Percentiles rank a stretch among this genome's conserved stretches.
Conservation (phyloP, 495 filamentous ascomycete species). For the Bombardia bombarda region DNA sequence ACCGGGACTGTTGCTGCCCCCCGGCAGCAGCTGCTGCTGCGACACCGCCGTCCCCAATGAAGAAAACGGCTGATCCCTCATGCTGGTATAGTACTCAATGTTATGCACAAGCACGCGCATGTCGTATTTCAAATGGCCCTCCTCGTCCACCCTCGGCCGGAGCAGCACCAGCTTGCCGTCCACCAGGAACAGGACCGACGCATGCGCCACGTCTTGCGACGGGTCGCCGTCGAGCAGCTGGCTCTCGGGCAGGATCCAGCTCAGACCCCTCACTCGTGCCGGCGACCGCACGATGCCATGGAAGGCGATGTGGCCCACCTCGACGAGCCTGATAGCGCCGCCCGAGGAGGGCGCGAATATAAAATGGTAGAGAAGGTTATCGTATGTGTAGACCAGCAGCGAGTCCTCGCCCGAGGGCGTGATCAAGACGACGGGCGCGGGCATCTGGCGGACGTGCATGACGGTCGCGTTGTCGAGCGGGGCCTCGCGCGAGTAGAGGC, state of each 20-base stretch:
- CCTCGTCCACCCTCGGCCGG: constrained; percentile 70
- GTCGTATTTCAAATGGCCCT: constrained; percentile 85
- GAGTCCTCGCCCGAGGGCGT: constrained; percentile 88
- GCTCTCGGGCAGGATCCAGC: constrained; percentile 90
- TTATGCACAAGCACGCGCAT: constrained; percentile 95
- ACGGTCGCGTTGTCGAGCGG: constrained; percentile 64
- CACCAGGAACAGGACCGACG: constrained; percentile 87
- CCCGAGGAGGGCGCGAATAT: constrained; percentile 66
- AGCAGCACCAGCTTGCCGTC: constrained; percentile 93
- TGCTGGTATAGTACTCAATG: constrained; percentile 88
- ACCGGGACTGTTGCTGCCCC: constrained; percentile 15
- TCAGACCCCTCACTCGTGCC: constrained; percentile 82
- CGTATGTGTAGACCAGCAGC: constrained; percentile 89
- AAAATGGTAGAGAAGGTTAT: constrained; percentile 93
- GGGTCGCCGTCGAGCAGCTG: constrained; percentile 89
- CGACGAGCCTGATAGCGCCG: constrained; percentile 65
- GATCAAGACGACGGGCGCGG: constrained; percentile 77
- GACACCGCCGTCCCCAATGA: constrained; percentile 19
- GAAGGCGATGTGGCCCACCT: constrained; percentile 93
- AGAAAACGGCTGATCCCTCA: constrained; percentile 76
- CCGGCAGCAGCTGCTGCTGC: constrained; percentile 14
- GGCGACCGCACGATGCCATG: constrained; percentile 94
- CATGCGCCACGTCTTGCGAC: constrained; percentile 90
- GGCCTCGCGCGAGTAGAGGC: constrained; percentile 83
- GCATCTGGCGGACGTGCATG: constrained; percentile 67